phyloP scores from a whole-genome alignment of 1,284 basidiomycete species.

The Neonothopanus nambi region DNA sequence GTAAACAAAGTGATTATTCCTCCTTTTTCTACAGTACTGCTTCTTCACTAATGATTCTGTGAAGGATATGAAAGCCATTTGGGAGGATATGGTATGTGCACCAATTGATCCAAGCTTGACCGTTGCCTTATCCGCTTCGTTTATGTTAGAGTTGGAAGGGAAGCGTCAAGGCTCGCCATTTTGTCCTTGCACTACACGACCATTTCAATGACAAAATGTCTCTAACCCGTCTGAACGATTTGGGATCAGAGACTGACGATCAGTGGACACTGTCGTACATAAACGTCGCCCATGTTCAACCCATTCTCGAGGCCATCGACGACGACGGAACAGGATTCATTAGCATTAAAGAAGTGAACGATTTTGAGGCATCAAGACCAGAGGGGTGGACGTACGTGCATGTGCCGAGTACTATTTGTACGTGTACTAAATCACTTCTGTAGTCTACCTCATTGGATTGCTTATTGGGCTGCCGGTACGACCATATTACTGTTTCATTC shows the following conservation, averaged over 20 bases:
- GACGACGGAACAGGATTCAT: conserved; percentile 50
- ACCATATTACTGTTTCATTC: conserved; percentile 6
- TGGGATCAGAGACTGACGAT: conserved; percentile 27
- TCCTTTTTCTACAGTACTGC: too few species aligned
- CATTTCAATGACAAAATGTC: conserved; percentile 31
- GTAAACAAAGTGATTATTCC: conserved; percentile 17
- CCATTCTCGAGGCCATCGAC: conserved; percentile 49
- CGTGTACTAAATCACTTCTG: neutral
- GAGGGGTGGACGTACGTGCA: conserved; percentile 32
- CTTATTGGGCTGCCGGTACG: conserved; percentile 47
- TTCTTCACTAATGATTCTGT: too few species aligned
- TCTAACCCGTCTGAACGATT: conserved; percentile 21
- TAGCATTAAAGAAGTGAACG: conserved; percentile 47
- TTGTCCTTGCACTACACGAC: conserved; percentile 41
- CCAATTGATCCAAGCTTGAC: too few species aligned
- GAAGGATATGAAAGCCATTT: conserved; percentile 28
- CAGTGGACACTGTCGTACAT: conserved; percentile 46
- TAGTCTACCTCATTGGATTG: conserved; percentile 46
- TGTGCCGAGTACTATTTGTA: neutral
- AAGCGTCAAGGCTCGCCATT: conserved; percentile 42
- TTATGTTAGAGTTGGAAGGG: conserved; percentile 15
- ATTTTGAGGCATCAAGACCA: conserved; percentile 35
- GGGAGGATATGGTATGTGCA: conserved; percentile 24
- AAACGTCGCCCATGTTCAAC: conserved; percentile 41
- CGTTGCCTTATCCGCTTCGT: too few species aligned